Conservation (phyloP, 2,329 filamentous ascomycete species). For the Colletotrichum truncatum region DNA sequence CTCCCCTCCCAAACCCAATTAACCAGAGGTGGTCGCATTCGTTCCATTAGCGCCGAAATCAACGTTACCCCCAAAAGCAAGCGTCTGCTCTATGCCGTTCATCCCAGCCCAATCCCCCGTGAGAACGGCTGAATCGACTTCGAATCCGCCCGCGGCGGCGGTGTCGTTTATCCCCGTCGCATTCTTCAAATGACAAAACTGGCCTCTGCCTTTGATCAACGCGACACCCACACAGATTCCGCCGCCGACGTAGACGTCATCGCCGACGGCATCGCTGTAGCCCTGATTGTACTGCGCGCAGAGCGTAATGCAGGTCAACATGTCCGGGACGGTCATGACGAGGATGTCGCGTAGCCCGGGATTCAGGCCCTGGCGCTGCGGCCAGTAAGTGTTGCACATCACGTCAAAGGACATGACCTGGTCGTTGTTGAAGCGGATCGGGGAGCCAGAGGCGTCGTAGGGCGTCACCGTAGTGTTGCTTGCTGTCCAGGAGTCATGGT, state of each 20-base stretch:
- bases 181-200: conserved; percentile 30
- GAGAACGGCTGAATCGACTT: conserved; percentile 26
- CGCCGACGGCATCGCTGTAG: conserved; percentile 30
- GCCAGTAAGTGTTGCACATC: conserved; percentile 29
- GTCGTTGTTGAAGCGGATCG: conserved; percentile 32
- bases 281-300: conserved; percentile 32
- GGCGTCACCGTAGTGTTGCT: conserved; percentile 19
- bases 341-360: conserved; percentile 25
- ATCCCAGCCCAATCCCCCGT: conserved; percentile 10
- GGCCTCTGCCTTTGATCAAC: conserved; percentile 22
- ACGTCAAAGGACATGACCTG: conserved; percentile 29
- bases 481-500: background rate
- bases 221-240: conserved; percentile 29
- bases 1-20: no score
- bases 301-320: conserved; percentile 30
- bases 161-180: conserved; percentile 28
- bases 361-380: conserved; percentile 26
- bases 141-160: conserved; percentile 16
- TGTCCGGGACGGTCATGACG: conserved; percentile 27
- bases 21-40: background rate
- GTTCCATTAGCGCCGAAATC: conserved; percentile 13
- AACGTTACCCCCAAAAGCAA: conserved; percentile 23
- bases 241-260: conserved; percentile 24
- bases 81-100: conserved; percentile 19
- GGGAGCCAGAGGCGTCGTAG: conserved; percentile 28